These are phyloP conservation scores for Fusarium falciforme DNA, from an alignment of 2,329 filamentous ascomycete genomes.

Conservation along the genomic window DNA sequence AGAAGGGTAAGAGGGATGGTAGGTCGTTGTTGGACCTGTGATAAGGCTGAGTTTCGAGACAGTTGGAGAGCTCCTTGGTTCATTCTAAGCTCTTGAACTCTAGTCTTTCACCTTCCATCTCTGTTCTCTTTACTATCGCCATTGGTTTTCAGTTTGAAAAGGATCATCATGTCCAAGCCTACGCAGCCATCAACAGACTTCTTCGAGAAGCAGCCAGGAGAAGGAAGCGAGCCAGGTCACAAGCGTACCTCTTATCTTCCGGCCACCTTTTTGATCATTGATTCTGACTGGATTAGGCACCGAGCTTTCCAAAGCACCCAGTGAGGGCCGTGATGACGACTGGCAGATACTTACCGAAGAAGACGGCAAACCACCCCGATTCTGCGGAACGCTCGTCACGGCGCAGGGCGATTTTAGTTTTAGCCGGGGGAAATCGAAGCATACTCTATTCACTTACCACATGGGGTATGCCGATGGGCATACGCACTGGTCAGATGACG, in stretches of 20 bases:
- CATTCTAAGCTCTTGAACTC: neutral
- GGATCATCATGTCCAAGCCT: neutral
- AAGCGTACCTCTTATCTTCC: neutral
- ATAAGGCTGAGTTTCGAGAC: neutral
- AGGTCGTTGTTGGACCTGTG: constrained; percentile 16
- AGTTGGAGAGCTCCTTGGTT: neutral
- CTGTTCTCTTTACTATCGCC: neutral
- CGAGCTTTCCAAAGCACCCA: neutral
- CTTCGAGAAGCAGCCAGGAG: too few relatives aligned
- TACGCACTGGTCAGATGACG: neutral
- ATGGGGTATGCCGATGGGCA: neutral
- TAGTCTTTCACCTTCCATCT: neutral
- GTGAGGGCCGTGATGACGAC: constrained; percentile 1
- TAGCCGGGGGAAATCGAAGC: neutral
- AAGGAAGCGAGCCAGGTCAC: neutral
- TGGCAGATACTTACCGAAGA: constrained; percentile 17
- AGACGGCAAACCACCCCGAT: neutral
- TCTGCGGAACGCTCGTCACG: neutral
- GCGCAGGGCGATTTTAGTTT: neutral
- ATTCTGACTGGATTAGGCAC: neutral
- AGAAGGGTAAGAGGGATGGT: neutral
- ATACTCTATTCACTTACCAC: neutral
- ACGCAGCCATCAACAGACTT: neutral
- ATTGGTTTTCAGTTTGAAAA: neutral
- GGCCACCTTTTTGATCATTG: neutral